A percentile compares a stretch with the other conserved stretches of the same genome.
These are phyloP conservation scores for Grammothele lineata DNA, from an alignment of 768 basidiomycete species.

Conservation along the genomic window DNA sequence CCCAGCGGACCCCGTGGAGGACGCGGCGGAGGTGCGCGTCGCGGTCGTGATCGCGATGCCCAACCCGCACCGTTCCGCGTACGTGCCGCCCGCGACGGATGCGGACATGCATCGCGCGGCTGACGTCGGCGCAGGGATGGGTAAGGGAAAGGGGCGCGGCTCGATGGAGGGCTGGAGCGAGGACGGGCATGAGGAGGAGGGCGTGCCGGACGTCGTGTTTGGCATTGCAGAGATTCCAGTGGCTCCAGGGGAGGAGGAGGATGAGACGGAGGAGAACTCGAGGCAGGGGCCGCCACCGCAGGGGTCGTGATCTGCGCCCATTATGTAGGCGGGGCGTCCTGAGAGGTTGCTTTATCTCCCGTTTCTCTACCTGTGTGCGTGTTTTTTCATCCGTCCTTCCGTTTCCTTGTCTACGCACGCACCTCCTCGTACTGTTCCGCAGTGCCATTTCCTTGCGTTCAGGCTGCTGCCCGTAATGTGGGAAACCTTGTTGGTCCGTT, in stretches of 20 bases:
- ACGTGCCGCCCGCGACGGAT: constrained; percentile 1
- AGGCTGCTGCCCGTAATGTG: too few relatives aligned
- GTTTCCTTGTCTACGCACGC: too few relatives aligned
- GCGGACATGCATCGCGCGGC: background rate
- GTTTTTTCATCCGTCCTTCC: too few relatives aligned
- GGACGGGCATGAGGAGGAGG: constrained; percentile 28
- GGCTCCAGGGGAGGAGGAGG: background rate
- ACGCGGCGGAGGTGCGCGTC: constrained; percentile 40
- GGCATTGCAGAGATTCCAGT: constrained; percentile 39
- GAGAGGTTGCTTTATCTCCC: too few relatives aligned
- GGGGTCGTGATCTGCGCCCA: too few relatives aligned
- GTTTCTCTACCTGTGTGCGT: too few relatives aligned
- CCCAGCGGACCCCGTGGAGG: constrained; percentile 10
- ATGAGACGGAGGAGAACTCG: constrained; percentile 1
- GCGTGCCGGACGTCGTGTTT: constrained; percentile 47
- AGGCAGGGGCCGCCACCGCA: too few relatives aligned
- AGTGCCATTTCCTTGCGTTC: too few relatives aligned
- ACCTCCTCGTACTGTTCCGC: too few relatives aligned
- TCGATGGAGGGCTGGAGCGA: constrained; percentile 13
- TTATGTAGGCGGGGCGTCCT: too few relatives aligned
- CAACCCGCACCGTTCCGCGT: constrained; percentile 25
- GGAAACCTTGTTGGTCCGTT: too few relatives aligned
- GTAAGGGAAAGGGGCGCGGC: constrained; percentile 23
- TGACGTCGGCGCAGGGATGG: constrained; percentile 1
- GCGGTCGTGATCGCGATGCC: constrained; percentile 61